Conservation (phyloP, 345 rosid species). For the Aethionema arabicum region DNA sequence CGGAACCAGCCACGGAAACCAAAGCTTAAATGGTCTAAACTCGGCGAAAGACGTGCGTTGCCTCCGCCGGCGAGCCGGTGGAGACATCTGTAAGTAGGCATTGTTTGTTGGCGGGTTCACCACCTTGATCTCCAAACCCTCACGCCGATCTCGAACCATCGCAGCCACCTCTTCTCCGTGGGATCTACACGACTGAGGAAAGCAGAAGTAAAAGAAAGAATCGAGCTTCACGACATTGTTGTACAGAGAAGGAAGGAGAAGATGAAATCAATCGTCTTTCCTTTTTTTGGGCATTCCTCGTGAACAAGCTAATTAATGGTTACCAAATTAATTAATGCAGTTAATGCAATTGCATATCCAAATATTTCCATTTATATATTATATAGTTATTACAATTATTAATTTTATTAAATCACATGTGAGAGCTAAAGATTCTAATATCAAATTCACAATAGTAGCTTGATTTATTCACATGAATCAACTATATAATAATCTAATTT, state of each 20-base stretch:
- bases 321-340: background rate
- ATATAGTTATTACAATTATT: background rate
- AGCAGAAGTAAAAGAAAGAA: conserved; percentile 19
- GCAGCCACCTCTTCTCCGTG: conserved; percentile 8
- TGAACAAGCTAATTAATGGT: conserved; percentile 31
- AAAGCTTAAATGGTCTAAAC: conserved; percentile 56
- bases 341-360: background rate
- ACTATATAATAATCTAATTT: background rate
- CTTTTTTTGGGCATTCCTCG: conserved; percentile 36
- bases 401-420: conserved; percentile 8
- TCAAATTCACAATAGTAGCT: conserved; percentile 25
- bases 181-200: background rate
- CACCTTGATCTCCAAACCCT: conserved; percentile 51
- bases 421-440: conserved; percentile 25
- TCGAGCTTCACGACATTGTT: conserved; percentile 36
- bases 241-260: conserved; percentile 2
- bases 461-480: conserved; percentile 19
- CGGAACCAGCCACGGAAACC: conserved; percentile 84
- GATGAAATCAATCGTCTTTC: conserved; percentile 38
- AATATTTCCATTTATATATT: background rate
- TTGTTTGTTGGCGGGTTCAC: conserved; percentile 38
- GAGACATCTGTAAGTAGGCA: conserved; percentile 17
- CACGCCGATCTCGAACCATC: conserved; percentile 41
- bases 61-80: conserved; percentile 22
- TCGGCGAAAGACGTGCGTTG: conserved; percentile 29